Base-by-base conservation (phyloP, 176 grass and related monocot species). In the Oryza rufipogon region DNA sequence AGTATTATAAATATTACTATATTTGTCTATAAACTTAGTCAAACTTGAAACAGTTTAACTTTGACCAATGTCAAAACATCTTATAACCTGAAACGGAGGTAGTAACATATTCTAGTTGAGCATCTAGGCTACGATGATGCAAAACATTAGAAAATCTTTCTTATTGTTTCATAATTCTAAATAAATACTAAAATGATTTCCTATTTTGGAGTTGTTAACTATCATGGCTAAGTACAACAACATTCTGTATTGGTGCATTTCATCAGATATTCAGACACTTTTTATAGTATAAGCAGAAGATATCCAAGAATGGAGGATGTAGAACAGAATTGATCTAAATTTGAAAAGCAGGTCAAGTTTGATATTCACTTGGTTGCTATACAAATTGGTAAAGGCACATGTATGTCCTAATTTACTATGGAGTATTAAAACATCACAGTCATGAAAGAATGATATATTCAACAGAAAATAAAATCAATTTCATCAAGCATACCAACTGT, bases 401-500 rank as follows among this genome's bases (percentile, higher is more conserved):
- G 52, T 28, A 60, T 38, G 46, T 48, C 19, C 19, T 48, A 38
- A 61, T 48, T 45, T 64, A 56, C 19, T 26, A 68, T 26, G 30
- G 30, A 32, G 30, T 32, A 68, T 34, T 74, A 73, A 5, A 41
- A 63, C 33, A 34, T 6, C 22, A 89, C 22, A 85, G 15, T 6
- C 54, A 85, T 77, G 52, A 52, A 36, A 10, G 11, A 82, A 66
- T 52, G 45, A 11, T 16, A 63, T 1, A 36, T 76, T 52, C 65
- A 9, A 39, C 38, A 1, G 12, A 45, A 71, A 81, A 52, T 33
- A 72, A 64, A 77, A 71, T 28, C 11, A 11, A 64, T 44, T 66
- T 76, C 54, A 60, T 77, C 48, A 66, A 85, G 56, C 83, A 22
- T 93, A 98, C 96, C 96, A 73, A 94, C 89, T 34, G 96, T 95